Conservation (phyloP, 345 rosid species). For the Lumnitzera littorea region DNA sequence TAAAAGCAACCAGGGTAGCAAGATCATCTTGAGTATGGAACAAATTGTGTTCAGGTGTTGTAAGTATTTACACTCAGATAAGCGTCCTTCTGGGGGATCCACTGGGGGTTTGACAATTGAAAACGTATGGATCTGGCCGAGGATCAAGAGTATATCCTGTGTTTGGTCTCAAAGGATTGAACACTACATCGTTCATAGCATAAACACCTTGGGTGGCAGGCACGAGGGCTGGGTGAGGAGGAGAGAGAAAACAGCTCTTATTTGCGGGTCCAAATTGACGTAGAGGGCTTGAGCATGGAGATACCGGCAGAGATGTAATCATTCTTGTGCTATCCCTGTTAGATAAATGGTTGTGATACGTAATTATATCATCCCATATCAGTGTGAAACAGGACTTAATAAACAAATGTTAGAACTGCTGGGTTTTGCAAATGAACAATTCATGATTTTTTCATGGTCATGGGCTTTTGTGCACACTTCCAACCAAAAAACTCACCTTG, state of each 20-base stretch:
- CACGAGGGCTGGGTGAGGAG: conserved; percentile 61
- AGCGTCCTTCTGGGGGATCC: conserved; percentile 13
- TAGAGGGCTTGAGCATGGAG: conserved; percentile 89
- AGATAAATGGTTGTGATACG: conserved; percentile 2
- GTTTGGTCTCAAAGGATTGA: conserved; percentile 24
- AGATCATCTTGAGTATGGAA: no score
- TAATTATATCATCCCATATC: conserved; percentile 1
- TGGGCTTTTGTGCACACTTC: neutral
- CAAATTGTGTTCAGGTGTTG: neutral
- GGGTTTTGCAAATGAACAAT: neutral
- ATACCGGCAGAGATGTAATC: conserved; percentile 78
- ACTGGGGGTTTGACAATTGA: conserved; percentile 9
- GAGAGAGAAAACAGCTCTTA: conserved; percentile 68
- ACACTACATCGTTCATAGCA: conserved; percentile 42
- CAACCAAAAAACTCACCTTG: conserved; percentile 35
- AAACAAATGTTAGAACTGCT: neutral
- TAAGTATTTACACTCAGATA: conserved; percentile 2
- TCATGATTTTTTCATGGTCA: neutral
- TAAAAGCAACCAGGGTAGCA: no score
- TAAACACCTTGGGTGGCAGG: conserved; percentile 43
- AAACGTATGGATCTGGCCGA: conserved; percentile 5
- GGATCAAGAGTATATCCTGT: conserved; percentile 3
- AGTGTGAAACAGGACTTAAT: neutral
- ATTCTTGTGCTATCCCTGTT: conserved; percentile 62
- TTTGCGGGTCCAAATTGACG: conserved; percentile 54